Base-by-base conservation (phyloP, 257 asterid species). In the Solanum tacnaense region DNA sequence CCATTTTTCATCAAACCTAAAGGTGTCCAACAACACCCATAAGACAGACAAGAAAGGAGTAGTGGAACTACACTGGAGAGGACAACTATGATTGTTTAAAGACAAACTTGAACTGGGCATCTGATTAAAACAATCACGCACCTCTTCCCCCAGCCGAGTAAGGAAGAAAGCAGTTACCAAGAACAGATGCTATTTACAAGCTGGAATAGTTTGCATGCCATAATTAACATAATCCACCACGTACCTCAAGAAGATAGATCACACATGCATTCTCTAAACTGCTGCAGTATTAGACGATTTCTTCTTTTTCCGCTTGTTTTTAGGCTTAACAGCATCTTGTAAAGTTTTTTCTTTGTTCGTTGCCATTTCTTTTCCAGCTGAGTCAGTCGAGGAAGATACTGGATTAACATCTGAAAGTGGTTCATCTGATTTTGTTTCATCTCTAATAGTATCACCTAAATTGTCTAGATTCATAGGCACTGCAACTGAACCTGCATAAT, bases 241-340 rank as follows among this genome's bases (percentile, higher is more conserved):
- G n/a, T 36, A 84, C 74, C n/a, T 79, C 36, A 27, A 84, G 68
- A 88, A 49, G 89, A 72, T 84, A 74, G 36, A 68, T 15, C 46
- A 88, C 18, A 44, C 52, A 58, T 18, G 27, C 88, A 86, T 29
- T 83, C 23, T 89, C 92, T 88, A 96, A 88, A 92, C 90, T 87
- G 92, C 93, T 49, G 60, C 89, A 36, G 89, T 68, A 68, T 89
- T 88, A 35, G 93, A 83, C 10, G 52, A 18, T 12, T 84, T 90
- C 93, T 90, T 94, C 94, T 93, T 92, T 91, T 91, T 93, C 86
- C 98, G 90, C 89, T 90, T 95, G 92, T 94, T 95, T 91, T 95
- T 95, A 62, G 98, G 96, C 92, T 95, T 97, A 91, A 93, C 98
- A 20, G 98, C 99, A 89, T 95, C 99, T 90, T 89, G 89, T 88